Conservation (phyloP, 2,329 filamentous ascomycete genomes). For the Talaromyces sp. region DNA sequence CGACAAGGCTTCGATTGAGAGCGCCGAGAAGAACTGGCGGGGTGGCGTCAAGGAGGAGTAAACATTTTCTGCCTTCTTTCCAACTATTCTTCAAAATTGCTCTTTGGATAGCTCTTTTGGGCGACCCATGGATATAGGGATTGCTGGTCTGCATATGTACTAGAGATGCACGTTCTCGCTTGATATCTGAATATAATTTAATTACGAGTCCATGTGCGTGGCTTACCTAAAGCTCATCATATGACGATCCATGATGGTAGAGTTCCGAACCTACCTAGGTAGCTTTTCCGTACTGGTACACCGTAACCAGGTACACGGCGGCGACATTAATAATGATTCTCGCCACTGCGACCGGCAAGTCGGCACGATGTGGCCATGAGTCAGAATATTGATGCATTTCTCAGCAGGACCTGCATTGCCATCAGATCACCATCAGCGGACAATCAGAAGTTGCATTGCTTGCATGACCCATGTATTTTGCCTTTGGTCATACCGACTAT, state of each 20-base stretch:
- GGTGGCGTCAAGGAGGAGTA: constrained; percentile 52
- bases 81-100: background rate
- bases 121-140: background rate
- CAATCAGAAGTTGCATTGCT: background rate
- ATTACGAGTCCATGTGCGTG: too few relatives aligned
- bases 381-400: background rate
- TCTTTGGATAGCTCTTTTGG: background rate
- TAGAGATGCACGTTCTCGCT: background rate
- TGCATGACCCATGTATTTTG: background rate
- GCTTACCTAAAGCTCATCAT: too few relatives aligned
- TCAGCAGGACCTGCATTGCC: background rate
- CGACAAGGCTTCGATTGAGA: constrained; percentile 73
- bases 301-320: background rate
- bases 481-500: background rate
- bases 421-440: background rate
- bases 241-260: background rate
- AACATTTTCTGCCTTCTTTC: constrained; percentile 7
- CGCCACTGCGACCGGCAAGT: constrained; percentile 1
- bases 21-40: constrained; percentile 48
- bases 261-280: background rate
- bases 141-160: background rate
- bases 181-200: background rate
- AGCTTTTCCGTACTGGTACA: background rate
- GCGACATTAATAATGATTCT: background rate
- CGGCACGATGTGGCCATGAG: background rate